Evolutionary conservation across 306 rosid species (phyloP), one percentile per base, ranked within the genome.

Genomic region (Medicago lupulina): DNA sequence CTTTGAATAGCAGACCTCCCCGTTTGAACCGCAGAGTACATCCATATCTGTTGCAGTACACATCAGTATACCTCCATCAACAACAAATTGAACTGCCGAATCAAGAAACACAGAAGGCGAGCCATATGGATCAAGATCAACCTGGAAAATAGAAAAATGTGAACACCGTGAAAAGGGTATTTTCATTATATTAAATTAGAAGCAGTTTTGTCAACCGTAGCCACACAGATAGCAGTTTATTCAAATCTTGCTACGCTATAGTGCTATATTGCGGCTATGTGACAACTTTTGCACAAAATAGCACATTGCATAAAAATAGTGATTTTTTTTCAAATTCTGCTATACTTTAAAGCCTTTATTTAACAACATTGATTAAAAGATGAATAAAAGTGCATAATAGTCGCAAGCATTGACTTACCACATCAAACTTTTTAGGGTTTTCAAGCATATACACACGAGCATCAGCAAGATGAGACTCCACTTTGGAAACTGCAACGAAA

Each of bases 1-100:
- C 99, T 96, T 96, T 72, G 99, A 89, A 87, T 96, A 90, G 96
- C 98, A 96, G 74, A 92, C 99, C 86, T 96, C 98, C 88, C 99
- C 99, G 28, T 93, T 96, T 51, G 92, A 97, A 78, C 99, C 97
- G 66, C 99, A 96, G 46, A 96, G 90, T 55, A 92, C 96, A 16
- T 98, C 98, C 99, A 96, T 92, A 80, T 96, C 98, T 17, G 99
- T 96, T 82, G 98, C 99, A 9, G 98, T 96, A 68, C 99, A 96
- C 98, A 96, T 96, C 81, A 92, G 84, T 88, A 96, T 72, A 51
- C 99, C 99, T 72, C 99, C 99, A 83, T 96, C 99, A 76, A 63
- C 96, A 74, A 96, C 97, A 79, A 96, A 86, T 84, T 96, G 99
- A 78, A 92, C 92, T 8, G 97, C 99, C 40, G 99, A 96, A 84